Base-by-base conservation (phyloP, 116 monocot genomes). In the Iris pallida region DNA sequence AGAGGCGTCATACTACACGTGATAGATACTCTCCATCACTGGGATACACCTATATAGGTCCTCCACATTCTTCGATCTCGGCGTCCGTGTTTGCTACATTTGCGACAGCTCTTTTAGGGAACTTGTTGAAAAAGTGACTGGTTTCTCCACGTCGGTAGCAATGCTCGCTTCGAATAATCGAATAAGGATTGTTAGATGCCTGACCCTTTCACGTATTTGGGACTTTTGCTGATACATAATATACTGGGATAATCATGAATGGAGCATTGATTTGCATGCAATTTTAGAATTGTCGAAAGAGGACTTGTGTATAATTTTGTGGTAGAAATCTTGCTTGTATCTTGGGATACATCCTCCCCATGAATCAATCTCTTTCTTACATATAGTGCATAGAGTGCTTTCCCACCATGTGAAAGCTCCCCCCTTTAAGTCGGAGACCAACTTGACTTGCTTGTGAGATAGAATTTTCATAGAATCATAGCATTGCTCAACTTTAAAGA, bases 401-500 rank as follows among this genome's bases (percentile, higher is more conserved):
- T 61, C 60, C 60, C 60, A 61, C 60, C 20, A 40, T 30, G 60
- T 40, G 1, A 12, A 61, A 5, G 20, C 60, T 8, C 60, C 60
- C 60, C 11, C 60, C 60, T 61, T 40, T 61, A 5, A 61, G 20
- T 7, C 8, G 2, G 60, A 2, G 8, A 61, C 20, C 11, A 61
- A 42, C 42, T 61, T 61, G 10, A 61, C 3, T 8, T 40, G 1
- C 14, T 61, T 61, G 8, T n/a, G 7, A 5, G 13, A 4, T 0
- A 7, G 60, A 11, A 61, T 61, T 9, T 57, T 7, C 57, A 57
- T 19, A 16, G 3, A 57, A 8, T 9, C 57, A 3, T 4, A 57
- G 57, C 13, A 57, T 16, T 16, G 18, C 17, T 57, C 57, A 7
- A 57, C 18, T n/a, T 57, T 4, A 11, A 19, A 11, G 7, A 61